Conservation (phyloP, 106 monocot genomes). For the Allium cepa region DNA sequence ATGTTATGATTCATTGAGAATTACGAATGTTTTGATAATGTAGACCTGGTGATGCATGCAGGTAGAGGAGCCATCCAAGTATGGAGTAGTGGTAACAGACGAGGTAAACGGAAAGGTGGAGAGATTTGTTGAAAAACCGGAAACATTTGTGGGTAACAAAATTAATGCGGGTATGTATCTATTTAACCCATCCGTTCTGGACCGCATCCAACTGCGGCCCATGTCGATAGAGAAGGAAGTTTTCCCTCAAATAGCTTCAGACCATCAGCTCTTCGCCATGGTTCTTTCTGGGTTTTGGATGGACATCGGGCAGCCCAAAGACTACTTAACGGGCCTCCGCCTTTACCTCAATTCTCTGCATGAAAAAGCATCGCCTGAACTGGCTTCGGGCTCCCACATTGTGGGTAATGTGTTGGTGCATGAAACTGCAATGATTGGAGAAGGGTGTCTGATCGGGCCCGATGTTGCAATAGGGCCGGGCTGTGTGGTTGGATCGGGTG, state of each 20-base stretch:
- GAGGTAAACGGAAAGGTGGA: slow-evolving; percentile 75
- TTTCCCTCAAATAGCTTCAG: slow-evolving; percentile 50
- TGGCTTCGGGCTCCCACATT: slow-evolving; percentile 39
- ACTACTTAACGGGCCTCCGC: slow-evolving; percentile 57
- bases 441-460: slow-evolving; percentile 67
- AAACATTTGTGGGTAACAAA: slow-evolving; percentile 45
- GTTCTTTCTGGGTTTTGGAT: slow-evolving; percentile 67
- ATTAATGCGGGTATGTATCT: slow-evolving; percentile 55
- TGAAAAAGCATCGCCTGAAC: slow-evolving; percentile 24
- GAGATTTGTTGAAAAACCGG: slow-evolving; percentile 79
- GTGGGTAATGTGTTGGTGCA: slow-evolving; percentile 65
- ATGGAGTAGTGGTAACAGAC: slow-evolving; percentile 82
- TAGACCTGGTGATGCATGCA: background rate
- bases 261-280: slow-evolving; percentile 54
- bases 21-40: background rate
- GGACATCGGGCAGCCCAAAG: slow-evolving; percentile 62
- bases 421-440: slow-evolving; percentile 48
- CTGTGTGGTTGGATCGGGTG: slow-evolving; percentile 64
- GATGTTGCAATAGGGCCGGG: slow-evolving; percentile 54
- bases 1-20: background rate
- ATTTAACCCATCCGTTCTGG: slow-evolving; percentile 42
- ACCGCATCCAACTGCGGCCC: slow-evolving; percentile 43
- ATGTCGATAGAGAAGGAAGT: slow-evolving; percentile 81
- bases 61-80: slow-evolving; percentile 89
- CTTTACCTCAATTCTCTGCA: slow-evolving; percentile 48